Percentiles rank a stretch among this genome's conserved stretches.
These are phyloP conservation scores for Heliamphora exappendiculata DNA, from an alignment of 148 eudicot genomes.

Conservation along the genomic window DNA sequence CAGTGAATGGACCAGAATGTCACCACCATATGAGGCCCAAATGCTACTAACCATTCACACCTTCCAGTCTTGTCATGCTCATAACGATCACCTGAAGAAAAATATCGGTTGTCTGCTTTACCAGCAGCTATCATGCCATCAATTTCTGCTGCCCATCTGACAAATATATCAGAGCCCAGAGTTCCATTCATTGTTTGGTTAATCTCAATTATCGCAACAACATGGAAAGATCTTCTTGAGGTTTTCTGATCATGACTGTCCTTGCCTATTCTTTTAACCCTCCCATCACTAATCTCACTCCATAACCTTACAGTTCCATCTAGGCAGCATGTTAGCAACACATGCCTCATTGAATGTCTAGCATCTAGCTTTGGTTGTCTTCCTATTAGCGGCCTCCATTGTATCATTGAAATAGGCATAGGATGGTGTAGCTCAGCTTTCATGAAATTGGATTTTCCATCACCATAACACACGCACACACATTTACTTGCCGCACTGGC, in stretches of 20 bases:
- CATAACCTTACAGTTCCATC: slow-evolving; percentile 94
- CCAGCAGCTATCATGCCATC: slow-evolving; percentile 37
- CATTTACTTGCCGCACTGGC: slow-evolving; percentile 27
- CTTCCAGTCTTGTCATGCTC: slow-evolving; percentile 47
- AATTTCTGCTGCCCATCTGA: slow-evolving; percentile 74
- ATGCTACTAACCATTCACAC: slow-evolving; percentile 88
- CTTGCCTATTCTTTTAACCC: slow-evolving; percentile 48
- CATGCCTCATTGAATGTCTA: slow-evolving; percentile 35
- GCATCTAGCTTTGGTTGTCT: slow-evolving; percentile 27
- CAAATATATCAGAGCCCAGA: slow-evolving; percentile 59
- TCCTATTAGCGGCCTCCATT: slow-evolving; percentile 80
- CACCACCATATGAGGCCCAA: slow-evolving; percentile 58
- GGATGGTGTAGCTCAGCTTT: slow-evolving; percentile 70
- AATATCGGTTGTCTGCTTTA: slow-evolving; percentile 26
- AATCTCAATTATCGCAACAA: slow-evolving; percentile 65
- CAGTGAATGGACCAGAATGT: slow-evolving; percentile 91
- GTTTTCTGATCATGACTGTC: slow-evolving; percentile 44
- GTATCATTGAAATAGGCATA: slow-evolving; percentile 66
- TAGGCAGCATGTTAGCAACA: slow-evolving; percentile 67
- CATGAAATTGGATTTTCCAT: slow-evolving; percentile 37
- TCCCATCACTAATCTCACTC: slow-evolving; percentile 79
- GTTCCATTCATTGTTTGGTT: slow-evolving; percentile 62
- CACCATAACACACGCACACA: slow-evolving; percentile 47
- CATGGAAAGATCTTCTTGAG: slow-evolving; percentile 49
- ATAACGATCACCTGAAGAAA: slow-evolving; percentile 27